Percentiles rank a stretch among this genome's conserved stretches.
Conservation (phyloP, 495 filamentous ascomycete species). For the Chaetomium tenue region DNA sequence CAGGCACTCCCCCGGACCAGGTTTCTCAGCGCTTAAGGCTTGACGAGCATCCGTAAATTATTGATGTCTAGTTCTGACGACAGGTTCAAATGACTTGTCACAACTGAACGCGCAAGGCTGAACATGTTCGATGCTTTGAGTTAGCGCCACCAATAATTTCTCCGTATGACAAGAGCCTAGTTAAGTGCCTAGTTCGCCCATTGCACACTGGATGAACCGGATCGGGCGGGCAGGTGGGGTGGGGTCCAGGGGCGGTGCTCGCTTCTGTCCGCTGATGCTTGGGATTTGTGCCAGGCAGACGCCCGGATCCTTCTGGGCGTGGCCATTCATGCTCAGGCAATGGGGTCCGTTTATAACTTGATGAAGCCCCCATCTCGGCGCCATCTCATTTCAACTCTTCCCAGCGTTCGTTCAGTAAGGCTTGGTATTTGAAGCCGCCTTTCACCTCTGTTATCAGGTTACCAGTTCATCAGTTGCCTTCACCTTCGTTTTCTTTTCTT, state of each 20-base stretch:
- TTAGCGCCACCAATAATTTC: not conserved
- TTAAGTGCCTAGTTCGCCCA: too few relatives aligned
- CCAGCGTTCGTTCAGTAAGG: not conserved
- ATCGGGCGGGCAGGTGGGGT: not conserved
- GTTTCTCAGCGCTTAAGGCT: not conserved
- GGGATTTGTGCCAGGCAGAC: conserved; percentile 11
- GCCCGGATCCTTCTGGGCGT: not conserved
- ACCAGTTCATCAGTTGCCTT: not conserved
- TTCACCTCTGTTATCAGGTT: not conserved
- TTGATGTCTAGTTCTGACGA: not conserved
- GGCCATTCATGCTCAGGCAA: not conserved
- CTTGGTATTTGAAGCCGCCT: not conserved
- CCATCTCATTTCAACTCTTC: not conserved
- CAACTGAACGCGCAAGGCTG: not conserved
- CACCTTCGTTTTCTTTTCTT: not conserved
- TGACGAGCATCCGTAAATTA: too few relatives aligned
- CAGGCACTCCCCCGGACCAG: too few relatives aligned
- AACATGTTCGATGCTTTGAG: not conserved
- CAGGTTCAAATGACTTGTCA: not conserved
- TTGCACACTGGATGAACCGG: not conserved
- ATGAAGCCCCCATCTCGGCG: not conserved
- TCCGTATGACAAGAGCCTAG: not conserved
- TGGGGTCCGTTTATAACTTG: not conserved
- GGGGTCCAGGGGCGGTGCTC: not conserved
- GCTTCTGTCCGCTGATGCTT: not conserved